Percentiles rank a stretch among this genome's conserved stretches.
These are phyloP conservation scores for Yarrowia alimentaria DNA, from an alignment of 805 yeast species.

Conservation along the genomic window DNA sequence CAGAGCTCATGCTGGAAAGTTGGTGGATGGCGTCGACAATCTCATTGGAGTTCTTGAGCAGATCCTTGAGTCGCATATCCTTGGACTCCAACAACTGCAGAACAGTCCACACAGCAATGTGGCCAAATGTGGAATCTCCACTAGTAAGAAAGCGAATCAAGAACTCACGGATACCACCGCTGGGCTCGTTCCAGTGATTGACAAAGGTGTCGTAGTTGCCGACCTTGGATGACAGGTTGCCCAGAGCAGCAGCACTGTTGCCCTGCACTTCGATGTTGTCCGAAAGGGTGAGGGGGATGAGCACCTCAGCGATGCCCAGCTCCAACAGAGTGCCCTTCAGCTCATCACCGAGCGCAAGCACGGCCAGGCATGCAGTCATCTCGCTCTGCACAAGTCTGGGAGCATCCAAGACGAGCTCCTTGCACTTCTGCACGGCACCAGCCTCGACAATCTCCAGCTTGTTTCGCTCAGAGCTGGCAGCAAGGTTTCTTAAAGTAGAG, in stretches of 20 bases:
- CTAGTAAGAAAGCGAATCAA: slow-evolving; percentile 74
- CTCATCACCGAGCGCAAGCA: slow-evolving; percentile 93
- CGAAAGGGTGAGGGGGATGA: slow-evolving; percentile 86
- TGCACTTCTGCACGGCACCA: slow-evolving; percentile 92
- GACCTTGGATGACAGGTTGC: slow-evolving; percentile 89
- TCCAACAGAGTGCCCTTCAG: slow-evolving; percentile 80
- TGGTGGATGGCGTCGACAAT: slow-evolving; percentile 39
- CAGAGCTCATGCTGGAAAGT: slow-evolving; percentile 35
- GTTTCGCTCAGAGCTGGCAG: slow-evolving; percentile 92
- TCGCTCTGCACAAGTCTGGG: slow-evolving; percentile 95
- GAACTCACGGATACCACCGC: slow-evolving; percentile 83
- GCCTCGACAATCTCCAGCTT: slow-evolving; percentile 89
- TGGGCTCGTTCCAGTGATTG: slow-evolving; percentile 73
- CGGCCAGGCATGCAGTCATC: slow-evolving; percentile 95
- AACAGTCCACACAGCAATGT: slow-evolving; percentile 96
- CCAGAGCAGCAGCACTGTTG: slow-evolving; percentile 96
- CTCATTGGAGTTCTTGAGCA: slow-evolving; percentile 39
- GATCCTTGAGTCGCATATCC: slow-evolving; percentile 52
- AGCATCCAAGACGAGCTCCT: slow-evolving; percentile 75
- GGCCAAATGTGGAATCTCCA: slow-evolving; percentile 92
- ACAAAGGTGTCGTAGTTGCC: slow-evolving; percentile 77
- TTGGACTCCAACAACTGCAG: slow-evolving; percentile 88
- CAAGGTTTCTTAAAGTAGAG: slow-evolving; percentile 90
- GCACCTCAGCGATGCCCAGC: slow-evolving; percentile 79
- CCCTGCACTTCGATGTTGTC: slow-evolving; percentile 94